Evolutionary conservation across 495 filamentous ascomycete genomes (phyloP), one percentile per base, ranked within the genome.

Genomic region (Massariosphaeria phaeospora): DNA sequence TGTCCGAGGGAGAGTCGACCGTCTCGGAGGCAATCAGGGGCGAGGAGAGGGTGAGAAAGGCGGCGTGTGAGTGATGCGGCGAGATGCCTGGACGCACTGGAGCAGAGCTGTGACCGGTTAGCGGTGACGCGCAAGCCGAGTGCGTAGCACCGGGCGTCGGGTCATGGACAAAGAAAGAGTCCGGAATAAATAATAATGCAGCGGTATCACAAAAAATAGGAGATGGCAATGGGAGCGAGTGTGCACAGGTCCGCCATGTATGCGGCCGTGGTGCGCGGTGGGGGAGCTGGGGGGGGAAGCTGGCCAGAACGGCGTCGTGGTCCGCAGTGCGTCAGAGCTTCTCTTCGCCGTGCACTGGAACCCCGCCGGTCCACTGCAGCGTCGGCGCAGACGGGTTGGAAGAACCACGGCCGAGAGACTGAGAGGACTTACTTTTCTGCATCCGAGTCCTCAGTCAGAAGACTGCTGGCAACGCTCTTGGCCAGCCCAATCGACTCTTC

Each of bases 41-140:
- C 23, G 89, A 91, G 13, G 88, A 91, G 11, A 85, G 81, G 25
- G 89, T 91, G 48, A 91, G 75, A 68, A 87, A 85, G 50, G 84
- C 88, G 58, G 83, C 75, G 66, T 93, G 88, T 24, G 88, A 91
- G 31, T 84, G 77, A 69, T 84, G 84, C 25, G 82, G 76, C 35
- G 84, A 82, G 48, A 86, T 77, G 52, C 70, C 72, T 60, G 80
- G 85, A 30, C 70, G 50, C 35, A 62, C 52, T 47, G 52, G 41
- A 2, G 75, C 72, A n/a, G n/a, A n/a, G 47, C 79, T 82, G 63
- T 26, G 56, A 36, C n/a, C 51, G 61, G 54, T 56, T 58, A 66
- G 62, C 47, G 41, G 29, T 63, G 57, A 55, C 38, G 53, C 55
- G 55, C 46, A 49, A 48, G 53, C 59, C 41, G 33, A 48, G 12